These are phyloP conservation scores for Prunella vulgaris DNA, from an alignment of 257 asterid species.

Conservation along the genomic window DNA sequence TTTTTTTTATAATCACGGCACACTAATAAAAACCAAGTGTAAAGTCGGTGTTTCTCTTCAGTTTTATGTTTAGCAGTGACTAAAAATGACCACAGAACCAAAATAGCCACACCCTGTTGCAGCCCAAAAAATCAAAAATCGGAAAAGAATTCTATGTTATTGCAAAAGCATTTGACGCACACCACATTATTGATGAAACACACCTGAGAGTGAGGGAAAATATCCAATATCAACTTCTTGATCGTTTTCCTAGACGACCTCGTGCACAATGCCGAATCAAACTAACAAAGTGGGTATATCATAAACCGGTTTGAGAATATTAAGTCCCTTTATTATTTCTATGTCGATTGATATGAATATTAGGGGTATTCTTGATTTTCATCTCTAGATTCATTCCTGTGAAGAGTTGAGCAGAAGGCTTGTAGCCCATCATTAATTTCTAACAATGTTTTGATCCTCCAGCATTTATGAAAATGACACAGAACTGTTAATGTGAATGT, in stretches of 20 bases:
- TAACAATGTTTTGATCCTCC: conserved; percentile 50
- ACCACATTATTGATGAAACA: conserved; percentile 25
- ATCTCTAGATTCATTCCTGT: conserved; percentile 67
- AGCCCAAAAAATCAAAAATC: too few relatives aligned
- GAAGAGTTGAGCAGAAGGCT: conserved; percentile 47
- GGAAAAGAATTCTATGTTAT: background rate
- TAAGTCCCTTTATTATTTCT: conserved; percentile 2
- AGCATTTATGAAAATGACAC: conserved; percentile 60
- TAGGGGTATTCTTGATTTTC: conserved; percentile 2
- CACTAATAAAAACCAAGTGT: too few relatives aligned
- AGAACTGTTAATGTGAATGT: too few relatives aligned
- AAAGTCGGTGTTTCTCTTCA: too few relatives aligned
- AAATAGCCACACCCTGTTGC: too few relatives aligned
- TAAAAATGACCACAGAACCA: too few relatives aligned
- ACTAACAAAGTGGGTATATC: conserved; percentile 14
- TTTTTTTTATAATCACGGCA: too few relatives aligned
- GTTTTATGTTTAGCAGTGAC: too few relatives aligned
- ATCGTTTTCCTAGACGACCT: conserved; percentile 98
- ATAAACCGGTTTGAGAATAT: too few relatives aligned
- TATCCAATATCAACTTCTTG: conserved; percentile 86
- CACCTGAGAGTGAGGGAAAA: conserved; percentile 82
- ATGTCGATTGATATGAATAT: conserved; percentile 9
- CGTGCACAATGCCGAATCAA: conserved; percentile 53
- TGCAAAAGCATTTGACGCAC: background rate
- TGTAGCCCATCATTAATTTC: conserved; percentile 53